Base-by-base conservation (phyloP, 2,329 filamentous ascomycete species). In the Pseudogymnoascus sp. region DNA sequence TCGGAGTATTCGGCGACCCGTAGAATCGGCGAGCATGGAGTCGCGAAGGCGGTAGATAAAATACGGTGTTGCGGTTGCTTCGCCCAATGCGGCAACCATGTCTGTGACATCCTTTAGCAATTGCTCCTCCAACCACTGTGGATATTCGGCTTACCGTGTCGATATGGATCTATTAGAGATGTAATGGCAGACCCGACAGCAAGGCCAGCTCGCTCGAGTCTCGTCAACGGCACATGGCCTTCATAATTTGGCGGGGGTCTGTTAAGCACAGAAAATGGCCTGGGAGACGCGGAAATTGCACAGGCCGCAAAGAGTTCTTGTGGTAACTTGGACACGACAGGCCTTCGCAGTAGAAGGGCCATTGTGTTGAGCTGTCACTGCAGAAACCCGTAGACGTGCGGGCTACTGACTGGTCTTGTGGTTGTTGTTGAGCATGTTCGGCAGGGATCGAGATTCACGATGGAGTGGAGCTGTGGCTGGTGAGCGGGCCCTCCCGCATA, bases 21-120 rank as follows among this genome's bases (percentile, higher is more conserved):
- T 96, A 1, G 90, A 81, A 65, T 86, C 79, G 28, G 84, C 78
- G 60, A 99, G 89, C 94, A 99, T 99, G 65, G 88, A 90, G 72
- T 93, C 84, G 66, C 91, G 91, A 18, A 99, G 89, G 61, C 90
- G 89, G 75, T 90, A 85, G 74, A 97, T 92, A 78, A 97, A 97
- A 81, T 91, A 96, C 11, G 94, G 94, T 8, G 92, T 91, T 20
- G 92, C 91, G 2, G 94, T 97, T 28, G 92, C 87, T 79, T 99
- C 94, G 71, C 92, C 93, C n/a, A 96, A 84, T 34, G 91, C 84
- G 34, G 94, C 94, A 68, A 99, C 95, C 67, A 99, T 85, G 77
- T 99, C 94, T 90, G 69, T 9, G 50, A 32, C 9, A 3, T 61
- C 22, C 34, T 58, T n/a, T 30, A 30, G 35, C 63, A 20, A 66